These are phyloP conservation scores for Candida takata DNA, from an alignment of 805 yeast genomes.

Conservation along the genomic window DNA sequence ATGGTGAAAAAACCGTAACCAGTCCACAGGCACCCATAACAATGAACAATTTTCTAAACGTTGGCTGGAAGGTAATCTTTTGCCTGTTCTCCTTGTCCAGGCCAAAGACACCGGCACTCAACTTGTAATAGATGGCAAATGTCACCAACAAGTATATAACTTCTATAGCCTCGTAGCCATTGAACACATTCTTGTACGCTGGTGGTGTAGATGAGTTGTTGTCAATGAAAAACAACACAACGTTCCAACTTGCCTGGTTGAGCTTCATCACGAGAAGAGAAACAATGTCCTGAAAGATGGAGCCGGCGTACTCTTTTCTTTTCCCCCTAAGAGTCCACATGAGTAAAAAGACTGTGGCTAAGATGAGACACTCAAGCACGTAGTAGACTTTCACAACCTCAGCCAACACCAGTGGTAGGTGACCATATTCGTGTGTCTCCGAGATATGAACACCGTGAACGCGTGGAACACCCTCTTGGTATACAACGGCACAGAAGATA, in stretches of 20 bases:
- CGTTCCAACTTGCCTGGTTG: not conserved
- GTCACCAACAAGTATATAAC: slow-evolving; percentile 1
- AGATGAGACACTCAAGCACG: not conserved
- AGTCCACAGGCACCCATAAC: slow-evolving; percentile 1
- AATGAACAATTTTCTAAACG: slow-evolving; percentile 1
- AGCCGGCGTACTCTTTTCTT: slow-evolving; percentile 5
- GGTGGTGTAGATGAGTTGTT: not conserved
- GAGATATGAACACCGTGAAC: slow-evolving; percentile 3
- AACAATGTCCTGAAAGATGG: slow-evolving; percentile 8
- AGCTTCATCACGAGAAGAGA: not conserved
- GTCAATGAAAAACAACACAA: not conserved
- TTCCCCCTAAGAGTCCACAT: slow-evolving; percentile 5
- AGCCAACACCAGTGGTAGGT: slow-evolving; percentile 1
- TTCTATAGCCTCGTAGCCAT: not conserved
- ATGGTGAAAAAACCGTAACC: not conserved
- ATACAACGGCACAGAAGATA: slow-evolving; percentile 8
- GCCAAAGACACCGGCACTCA: slow-evolving; percentile 14
- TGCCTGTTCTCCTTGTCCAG: slow-evolving; percentile 4
- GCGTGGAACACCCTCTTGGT: slow-evolving; percentile 8
- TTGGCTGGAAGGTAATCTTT: slow-evolving; percentile 2
- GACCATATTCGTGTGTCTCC: slow-evolving; percentile 9
- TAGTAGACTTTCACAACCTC: slow-evolving; percentile 3
- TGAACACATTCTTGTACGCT: not conserved
- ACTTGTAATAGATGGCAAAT: slow-evolving; percentile 7
- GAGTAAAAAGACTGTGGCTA: not conserved